Evolutionary conservation across 208 protist genomes (phyloP), one percentile per base, ranked within the genome.

Genomic region (Crithidia bombi): DNA sequence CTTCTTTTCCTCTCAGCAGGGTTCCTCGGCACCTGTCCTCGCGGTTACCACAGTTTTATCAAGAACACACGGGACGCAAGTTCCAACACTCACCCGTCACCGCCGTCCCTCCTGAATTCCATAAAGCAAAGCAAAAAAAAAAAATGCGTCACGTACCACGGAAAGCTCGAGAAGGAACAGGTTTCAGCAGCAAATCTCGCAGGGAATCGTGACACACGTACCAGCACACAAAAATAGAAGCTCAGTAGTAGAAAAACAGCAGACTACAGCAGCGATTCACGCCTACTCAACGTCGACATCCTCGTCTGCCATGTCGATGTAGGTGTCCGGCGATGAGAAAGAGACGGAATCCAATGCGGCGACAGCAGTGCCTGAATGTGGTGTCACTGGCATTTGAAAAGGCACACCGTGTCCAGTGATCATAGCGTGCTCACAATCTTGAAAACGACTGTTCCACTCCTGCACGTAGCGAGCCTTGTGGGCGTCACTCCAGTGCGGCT

Each of bases 361-460:
- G 35, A 50, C 41, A 7, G 5, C 41, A 28, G 17, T 33, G 41
- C 57, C 28, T 5, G 55, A 2, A 2, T 41, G 39, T 4, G 1
- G n/a, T 4, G 39, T 39, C 0, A 9, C 5, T 26, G 25, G 14
- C 26, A 38, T 25, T 9, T 5, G 28, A 26, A 38, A 65, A 36
- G 57, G 56, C 30, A 15, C 46, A 28, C 30, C 25, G 38, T 15
- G 33, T 11, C 19, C 35, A 2, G 26, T 33, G 5, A 12, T 36
- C 36, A 33, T 43, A 12, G 15, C 36, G 28, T 30, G n/a, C 32
- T 71, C 51, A 17, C 59, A 50, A 47, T 68, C 38, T 9, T 30
- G 61, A 38, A 72, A 41, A 25, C 41, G 19, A 26, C 35, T 62
- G 44, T 74, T 77, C 56, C 68, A 76, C 28, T 57, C 63, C 36